phyloP scores from a whole-genome alignment of 768 basidiomycete genomes.

The Agrocybe praecox region DNA sequence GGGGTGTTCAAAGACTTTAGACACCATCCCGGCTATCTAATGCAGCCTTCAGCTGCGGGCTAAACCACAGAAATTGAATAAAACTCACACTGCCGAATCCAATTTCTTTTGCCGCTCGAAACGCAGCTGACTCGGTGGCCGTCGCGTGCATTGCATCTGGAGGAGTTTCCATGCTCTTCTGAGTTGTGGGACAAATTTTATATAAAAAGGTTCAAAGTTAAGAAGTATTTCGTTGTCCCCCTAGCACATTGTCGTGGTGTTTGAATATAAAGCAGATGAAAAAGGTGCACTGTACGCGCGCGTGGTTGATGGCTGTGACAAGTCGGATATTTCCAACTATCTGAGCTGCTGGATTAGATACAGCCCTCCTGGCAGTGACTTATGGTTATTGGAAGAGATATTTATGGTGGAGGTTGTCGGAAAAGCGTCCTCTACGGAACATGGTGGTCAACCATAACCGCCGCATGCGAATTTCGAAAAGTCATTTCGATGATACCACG shows the following conservation, averaged over 20 bases:
- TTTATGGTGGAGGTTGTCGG: background rate
- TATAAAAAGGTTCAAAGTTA: too few species aligned
- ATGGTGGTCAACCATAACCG: background rate
- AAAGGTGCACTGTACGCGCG: background rate
- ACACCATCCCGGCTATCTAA: conserved; percentile 80
- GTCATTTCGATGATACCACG: background rate
- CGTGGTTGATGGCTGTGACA: background rate
- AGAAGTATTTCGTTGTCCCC: background rate
- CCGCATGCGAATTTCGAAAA: background rate
- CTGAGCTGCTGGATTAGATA: background rate
- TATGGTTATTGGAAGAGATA: background rate
- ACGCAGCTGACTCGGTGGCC: conserved; percentile 17
- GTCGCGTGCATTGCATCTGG: conserved; percentile 19
- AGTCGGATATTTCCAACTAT: background rate
- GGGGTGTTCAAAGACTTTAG: conserved; percentile 90
- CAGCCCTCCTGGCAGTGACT: too few species aligned
- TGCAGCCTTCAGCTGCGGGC: background rate
- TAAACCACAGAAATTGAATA: background rate
- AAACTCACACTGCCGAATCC: conserved; percentile 48
- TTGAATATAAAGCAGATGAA: background rate
- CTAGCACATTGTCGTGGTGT: background rate
- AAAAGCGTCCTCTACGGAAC: background rate
- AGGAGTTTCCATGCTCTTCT: conserved; percentile 20
- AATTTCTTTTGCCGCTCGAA: conserved; percentile 47
- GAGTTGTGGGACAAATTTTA: background rate